Percentiles rank a stretch among this genome's conserved stretches.
phyloP scores from a whole-genome alignment of 73 alveolate genomes.

The Tetrahymena borealis region DNA sequence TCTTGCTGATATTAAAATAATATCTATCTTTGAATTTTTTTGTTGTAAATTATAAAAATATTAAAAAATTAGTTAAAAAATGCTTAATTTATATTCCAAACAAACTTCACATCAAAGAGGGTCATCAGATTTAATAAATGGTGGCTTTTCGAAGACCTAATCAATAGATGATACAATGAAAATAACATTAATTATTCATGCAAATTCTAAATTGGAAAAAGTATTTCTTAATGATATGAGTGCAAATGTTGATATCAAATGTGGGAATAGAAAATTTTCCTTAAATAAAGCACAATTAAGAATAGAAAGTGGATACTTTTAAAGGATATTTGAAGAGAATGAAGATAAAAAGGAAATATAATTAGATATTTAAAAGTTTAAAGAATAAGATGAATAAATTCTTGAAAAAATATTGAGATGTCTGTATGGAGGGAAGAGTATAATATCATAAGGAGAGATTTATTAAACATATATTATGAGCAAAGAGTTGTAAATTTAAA shows the following conservation, averaged over 20 bases:
- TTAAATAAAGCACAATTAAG: not conserved
- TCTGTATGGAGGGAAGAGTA: not conserved
- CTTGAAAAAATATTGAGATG: not conserved
- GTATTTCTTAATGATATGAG: not conserved
- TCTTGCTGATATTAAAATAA: not conserved
- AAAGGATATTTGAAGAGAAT: not conserved
- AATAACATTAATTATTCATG: not conserved
- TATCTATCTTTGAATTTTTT: not conserved
- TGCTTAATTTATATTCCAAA: not conserved
- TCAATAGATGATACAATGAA: not conserved
- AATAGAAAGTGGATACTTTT: not conserved
- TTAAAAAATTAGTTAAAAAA: not conserved
- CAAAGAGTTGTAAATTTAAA: not conserved
- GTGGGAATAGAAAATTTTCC: not conserved
- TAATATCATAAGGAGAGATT: not conserved
- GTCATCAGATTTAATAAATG: not conserved
- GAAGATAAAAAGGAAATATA: not conserved
- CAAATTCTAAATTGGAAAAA: not conserved
- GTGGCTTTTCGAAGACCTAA: not conserved
- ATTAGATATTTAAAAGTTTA: not conserved
- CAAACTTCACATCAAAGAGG: not conserved
- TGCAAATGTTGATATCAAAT: not conserved
- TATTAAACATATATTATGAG: not conserved
- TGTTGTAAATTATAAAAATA: not conserved
- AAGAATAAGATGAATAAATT: not conserved